Conservation (phyloP, 495 filamentous ascomycete genomes). For the Aspergillus diversus region DNA sequence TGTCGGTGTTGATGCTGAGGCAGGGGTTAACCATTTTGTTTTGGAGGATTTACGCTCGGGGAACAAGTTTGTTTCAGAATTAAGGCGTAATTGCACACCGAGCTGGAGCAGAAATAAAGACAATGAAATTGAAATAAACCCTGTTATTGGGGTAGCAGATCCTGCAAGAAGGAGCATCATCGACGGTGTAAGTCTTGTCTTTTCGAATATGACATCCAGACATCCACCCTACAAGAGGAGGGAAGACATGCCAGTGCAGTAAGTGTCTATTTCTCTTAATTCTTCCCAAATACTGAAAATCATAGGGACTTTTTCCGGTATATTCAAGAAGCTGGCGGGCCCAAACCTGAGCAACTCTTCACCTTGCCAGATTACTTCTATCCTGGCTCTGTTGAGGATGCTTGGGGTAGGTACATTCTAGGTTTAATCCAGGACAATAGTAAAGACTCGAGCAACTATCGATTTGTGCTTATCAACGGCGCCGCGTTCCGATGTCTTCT, state of each 20-base stretch:
- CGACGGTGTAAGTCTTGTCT: conserved; percentile 3
- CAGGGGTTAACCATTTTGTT: not conserved
- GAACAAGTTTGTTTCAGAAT: not conserved
- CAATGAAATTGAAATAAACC: conserved; percentile 5
- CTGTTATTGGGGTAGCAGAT: conserved; percentile 21
- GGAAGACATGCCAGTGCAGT: conserved; percentile 10
- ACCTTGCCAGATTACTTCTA: conserved; percentile 16
- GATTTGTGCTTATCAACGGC: not conserved
- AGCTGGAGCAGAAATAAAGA: not conserved
- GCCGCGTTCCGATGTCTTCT: conserved; percentile 15
- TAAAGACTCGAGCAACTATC: not conserved
- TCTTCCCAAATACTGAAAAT: not conserved
- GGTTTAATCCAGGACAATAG: not conserved
- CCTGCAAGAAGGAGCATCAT: conserved; percentile 18
- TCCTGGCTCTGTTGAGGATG: conserved; percentile 15
- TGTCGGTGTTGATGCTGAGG: conserved; percentile 1
- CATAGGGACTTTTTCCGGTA: not conserved
- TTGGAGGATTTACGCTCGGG: conserved; percentile 20
- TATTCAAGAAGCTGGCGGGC: not conserved
- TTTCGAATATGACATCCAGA: not conserved
- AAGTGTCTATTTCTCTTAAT: not conserved
- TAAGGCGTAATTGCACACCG: not conserved
- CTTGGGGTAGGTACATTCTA: conserved; percentile 20
- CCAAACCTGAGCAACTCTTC: conserved; percentile 6
- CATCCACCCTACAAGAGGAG: not conserved